Evolutionary conservation across 179 eudicot genomes (phyloP).

Genomic region (Beta lomatogona): DNA sequence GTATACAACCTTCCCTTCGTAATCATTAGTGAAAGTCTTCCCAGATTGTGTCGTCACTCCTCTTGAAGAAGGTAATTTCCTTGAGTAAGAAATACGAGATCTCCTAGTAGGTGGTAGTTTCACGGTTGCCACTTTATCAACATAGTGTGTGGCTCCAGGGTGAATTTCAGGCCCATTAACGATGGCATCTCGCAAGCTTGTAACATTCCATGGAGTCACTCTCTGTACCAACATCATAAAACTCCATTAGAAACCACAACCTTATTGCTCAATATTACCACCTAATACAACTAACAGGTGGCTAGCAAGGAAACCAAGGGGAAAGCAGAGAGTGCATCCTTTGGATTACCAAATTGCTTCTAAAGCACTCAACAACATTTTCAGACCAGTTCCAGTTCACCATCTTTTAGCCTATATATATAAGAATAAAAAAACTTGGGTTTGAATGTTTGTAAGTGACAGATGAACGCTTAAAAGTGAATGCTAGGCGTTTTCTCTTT

Average conservation of each 20-base stretch:
- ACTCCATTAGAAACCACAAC: constrained; percentile 5
- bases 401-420: neutral
- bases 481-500: too few species aligned
- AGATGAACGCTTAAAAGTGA: too few species aligned
- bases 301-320: neutral
- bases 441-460: too few species aligned
- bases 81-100: constrained; percentile 67
- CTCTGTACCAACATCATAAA: constrained; percentile 50
- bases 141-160: constrained; percentile 92
- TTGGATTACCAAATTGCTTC: neutral
- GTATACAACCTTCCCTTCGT: constrained; percentile 81
- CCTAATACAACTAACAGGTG: neutral
- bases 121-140: constrained; percentile 56
- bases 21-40: constrained; percentile 51
- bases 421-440: neutral
- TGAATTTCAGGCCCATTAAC: constrained; percentile 86
- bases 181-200: constrained; percentile 66
- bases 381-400: neutral
- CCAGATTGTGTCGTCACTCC: constrained; percentile 70
- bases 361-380: neutral
- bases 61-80: constrained; percentile 89
- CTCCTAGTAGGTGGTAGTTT: constrained; percentile 53
- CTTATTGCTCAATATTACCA: neutral
- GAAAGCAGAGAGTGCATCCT: neutral
- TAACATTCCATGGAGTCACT: constrained; percentile 88